Conservation (phyloP, 2,329 filamentous ascomycete species). For the Ophiostoma sp. region DNA sequence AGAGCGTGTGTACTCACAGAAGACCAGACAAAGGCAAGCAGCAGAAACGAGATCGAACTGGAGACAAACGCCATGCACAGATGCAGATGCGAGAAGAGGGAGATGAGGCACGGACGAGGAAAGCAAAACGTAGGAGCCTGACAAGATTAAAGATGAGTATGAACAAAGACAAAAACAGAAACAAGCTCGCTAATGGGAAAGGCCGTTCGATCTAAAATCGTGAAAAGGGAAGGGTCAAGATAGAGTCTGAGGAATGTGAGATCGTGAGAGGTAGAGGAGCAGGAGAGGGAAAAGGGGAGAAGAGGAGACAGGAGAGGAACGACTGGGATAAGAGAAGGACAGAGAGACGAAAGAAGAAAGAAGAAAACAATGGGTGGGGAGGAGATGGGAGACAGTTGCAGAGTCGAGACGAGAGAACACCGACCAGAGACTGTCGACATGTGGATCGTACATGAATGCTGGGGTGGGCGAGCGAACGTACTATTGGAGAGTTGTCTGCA, state of each 20-base stretch:
- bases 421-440: conserved; percentile 11
- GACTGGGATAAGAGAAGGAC: background rate
- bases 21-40: background rate
- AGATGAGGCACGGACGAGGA: background rate
- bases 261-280: background rate
- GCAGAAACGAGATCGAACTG: background rate
- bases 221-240: conserved; percentile 7
- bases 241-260: conserved; percentile 7
- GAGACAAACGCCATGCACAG: background rate
- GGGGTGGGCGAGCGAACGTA: conserved; percentile 1
- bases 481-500: conserved; percentile 31
- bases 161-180: background rate
- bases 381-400: no score
- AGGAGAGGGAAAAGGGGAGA: background rate
- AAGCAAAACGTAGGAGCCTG: background rate
- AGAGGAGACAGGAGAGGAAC: background rate
- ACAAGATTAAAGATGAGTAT: conserved; percentile 4
- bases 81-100: background rate
- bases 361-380: conserved; percentile 12
- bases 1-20: background rate
- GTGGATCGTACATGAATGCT: conserved; percentile 1
- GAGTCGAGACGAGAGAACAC: background rate
- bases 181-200: background rate
- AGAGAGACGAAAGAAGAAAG: background rate
- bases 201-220: background rate